These are phyloP conservation scores for Zarea fungicola DNA, from an alignment of 2,329 filamentous ascomycete genomes.

Conservation along the genomic window DNA sequence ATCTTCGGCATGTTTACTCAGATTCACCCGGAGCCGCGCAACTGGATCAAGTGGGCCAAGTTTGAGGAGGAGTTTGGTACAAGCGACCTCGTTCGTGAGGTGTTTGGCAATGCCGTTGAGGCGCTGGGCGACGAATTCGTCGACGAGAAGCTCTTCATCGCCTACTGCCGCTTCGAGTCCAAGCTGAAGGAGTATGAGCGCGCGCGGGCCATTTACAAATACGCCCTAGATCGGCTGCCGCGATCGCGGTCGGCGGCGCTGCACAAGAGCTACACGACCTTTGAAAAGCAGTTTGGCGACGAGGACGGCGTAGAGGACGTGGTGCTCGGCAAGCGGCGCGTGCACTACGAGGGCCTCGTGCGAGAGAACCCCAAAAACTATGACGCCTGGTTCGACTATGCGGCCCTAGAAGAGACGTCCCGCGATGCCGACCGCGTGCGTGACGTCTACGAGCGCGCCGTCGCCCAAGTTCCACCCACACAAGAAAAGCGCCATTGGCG, in stretches of 20 bases:
- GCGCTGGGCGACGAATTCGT: conserved; percentile 90
- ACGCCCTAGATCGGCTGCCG: conserved; percentile 85
- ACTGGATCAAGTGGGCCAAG: conserved; percentile 98
- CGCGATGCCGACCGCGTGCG: conserved; percentile 78
- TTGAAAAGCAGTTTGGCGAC: conserved; percentile 97
- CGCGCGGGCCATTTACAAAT: conserved; percentile 92
- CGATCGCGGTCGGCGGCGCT: conserved; percentile 78
- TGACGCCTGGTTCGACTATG: conserved; percentile 95
- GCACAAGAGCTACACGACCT: conserved; percentile 93
- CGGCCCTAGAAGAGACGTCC: conserved; percentile 79
- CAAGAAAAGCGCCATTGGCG: conserved; percentile 97
- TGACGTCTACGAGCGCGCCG: conserved; percentile 91
- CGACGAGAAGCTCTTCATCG: conserved; percentile 92
- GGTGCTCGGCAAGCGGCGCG: conserved; percentile 85
- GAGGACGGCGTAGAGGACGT: conserved; percentile 91
- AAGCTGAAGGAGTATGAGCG: conserved; percentile 95
- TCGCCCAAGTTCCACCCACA: conserved; percentile 89
- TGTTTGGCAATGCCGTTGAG: conserved; percentile 84
- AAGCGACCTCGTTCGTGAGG: conserved; percentile 84
- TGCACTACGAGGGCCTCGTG: conserved; percentile 90
- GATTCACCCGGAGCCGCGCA: conserved; percentile 88
- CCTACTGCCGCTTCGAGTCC: conserved; percentile 90
- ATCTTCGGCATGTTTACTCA: conserved; percentile 89
- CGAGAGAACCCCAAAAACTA: conserved; percentile 96
- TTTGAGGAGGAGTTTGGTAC: conserved; percentile 97